A percentile compares a stretch with the other conserved stretches of the same genome.
Evolutionary conservation across 768 basidiomycete genomes (phyloP).

Genomic region (Porpolomopsis calyptriformis): DNA sequence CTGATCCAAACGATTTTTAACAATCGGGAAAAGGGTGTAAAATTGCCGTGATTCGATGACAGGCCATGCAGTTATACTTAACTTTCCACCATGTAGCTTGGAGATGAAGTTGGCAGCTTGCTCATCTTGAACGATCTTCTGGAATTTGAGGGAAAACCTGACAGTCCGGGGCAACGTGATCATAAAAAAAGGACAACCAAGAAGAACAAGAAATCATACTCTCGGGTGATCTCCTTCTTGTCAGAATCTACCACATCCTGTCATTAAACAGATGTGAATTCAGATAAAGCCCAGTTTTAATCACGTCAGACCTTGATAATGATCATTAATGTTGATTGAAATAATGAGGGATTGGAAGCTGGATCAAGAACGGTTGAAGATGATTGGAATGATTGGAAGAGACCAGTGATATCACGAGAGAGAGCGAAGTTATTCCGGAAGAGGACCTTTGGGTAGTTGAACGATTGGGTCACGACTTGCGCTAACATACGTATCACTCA

Average conservation of each 20-base stretch:
- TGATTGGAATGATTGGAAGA: conserved; percentile 53
- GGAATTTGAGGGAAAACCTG: conserved; percentile 48
- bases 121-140: conserved; percentile 52
- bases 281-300: too few relatives aligned
- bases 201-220: conserved; percentile 28
- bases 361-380: conserved; percentile 49
- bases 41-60: conserved; percentile 55
- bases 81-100: conserved; percentile 41
- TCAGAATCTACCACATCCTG: conserved; percentile 59
- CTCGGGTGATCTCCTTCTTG: conserved; percentile 44
- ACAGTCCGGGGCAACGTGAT: not conserved
- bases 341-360: conserved; percentile 43
- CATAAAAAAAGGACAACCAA: not conserved
- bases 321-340: conserved; percentile 48
- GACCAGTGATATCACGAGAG: conserved; percentile 50
- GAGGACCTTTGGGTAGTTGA: conserved; percentile 33
- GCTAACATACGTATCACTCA: conserved; percentile 15
- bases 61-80: conserved; percentile 57
- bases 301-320: conserved; percentile 55
- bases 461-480: not conserved
- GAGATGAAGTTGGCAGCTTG: conserved; percentile 55
- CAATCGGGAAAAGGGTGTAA: conserved; percentile 39
- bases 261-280: not conserved
- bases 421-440: conserved; percentile 60
- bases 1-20: conserved; percentile 38